These are phyloP conservation scores for Exophiala sp. DNA, from an alignment of 2,329 filamentous ascomycete genomes.

Conservation along the genomic window DNA sequence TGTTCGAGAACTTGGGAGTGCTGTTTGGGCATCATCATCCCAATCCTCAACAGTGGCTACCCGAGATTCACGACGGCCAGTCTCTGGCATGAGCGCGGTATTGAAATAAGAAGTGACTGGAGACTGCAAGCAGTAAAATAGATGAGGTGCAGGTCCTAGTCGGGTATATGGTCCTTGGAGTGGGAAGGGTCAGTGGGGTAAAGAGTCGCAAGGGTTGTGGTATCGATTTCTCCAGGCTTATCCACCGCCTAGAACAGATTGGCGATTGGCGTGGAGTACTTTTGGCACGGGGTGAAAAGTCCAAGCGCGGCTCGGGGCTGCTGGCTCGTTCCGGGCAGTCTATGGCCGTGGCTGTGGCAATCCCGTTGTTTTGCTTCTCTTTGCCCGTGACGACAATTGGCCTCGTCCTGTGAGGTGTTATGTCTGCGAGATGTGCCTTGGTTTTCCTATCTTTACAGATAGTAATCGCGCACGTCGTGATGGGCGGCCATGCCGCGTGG, in stretches of 20 bases:
- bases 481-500: constrained; percentile 10
- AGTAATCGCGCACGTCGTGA: constrained; percentile 11
- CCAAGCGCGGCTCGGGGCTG: constrained; percentile 16
- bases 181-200: background rate
- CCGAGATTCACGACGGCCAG: constrained; percentile 33
- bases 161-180: background rate
- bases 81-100: constrained; percentile 25
- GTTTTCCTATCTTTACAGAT: constrained; percentile 3
- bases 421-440: background rate
- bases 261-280: background rate
- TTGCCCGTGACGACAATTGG: background rate
- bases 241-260: too few relatives aligned
- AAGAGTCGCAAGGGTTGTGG: too few relatives aligned
- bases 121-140: background rate
- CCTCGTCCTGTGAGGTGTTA: too few relatives aligned
- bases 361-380: background rate
- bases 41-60: constrained; percentile 48
- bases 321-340: constrained; percentile 19
- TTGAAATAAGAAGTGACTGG: background rate
- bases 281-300: background rate
- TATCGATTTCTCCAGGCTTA: too few relatives aligned
- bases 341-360: background rate
- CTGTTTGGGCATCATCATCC: constrained; percentile 43
- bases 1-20: constrained; percentile 46
- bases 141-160: background rate